Percentiles rank a stretch among this genome's conserved stretches.
Evolutionary conservation across 2,329 filamentous ascomycete genomes (phyloP).

Genomic region (Blastomyces gilchristii): DNA sequence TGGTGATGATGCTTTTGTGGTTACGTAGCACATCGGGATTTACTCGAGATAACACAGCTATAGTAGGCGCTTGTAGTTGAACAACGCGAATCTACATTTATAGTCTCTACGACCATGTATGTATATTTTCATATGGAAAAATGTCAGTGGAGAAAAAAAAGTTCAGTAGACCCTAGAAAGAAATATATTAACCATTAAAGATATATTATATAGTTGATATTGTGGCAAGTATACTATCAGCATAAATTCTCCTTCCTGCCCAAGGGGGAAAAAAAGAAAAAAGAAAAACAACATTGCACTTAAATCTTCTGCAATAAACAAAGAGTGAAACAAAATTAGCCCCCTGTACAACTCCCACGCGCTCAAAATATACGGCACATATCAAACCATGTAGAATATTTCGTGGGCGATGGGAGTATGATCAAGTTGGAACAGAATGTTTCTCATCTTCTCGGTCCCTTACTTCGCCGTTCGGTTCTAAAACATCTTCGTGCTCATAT

Average conservation of each 20-base stretch:
- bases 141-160: not conserved
- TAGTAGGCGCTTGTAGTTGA: no score
- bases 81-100: no score
- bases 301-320: not conserved
- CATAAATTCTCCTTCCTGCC: not conserved
- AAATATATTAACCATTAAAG: not conserved
- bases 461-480: conserved; percentile 1
- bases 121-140: not conserved
- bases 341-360: not conserved
- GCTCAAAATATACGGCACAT: not conserved
- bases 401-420: not conserved
- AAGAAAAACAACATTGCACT: not conserved
- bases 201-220: not conserved
- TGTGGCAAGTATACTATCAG: not conserved
- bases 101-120: not conserved
- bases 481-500: conserved; percentile 20
- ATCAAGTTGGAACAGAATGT: not conserved
- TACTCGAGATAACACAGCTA: no score
- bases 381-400: not conserved
- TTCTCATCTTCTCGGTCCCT: conserved; percentile 1
- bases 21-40: no score
- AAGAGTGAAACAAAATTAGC: not conserved
- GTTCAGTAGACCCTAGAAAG: not conserved
- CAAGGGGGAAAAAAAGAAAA: not conserved
- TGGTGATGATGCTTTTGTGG: not conserved